Evolutionary conservation across 176 grass and related monocot species (phyloP).

Genomic region (Carex pumila): DNA sequence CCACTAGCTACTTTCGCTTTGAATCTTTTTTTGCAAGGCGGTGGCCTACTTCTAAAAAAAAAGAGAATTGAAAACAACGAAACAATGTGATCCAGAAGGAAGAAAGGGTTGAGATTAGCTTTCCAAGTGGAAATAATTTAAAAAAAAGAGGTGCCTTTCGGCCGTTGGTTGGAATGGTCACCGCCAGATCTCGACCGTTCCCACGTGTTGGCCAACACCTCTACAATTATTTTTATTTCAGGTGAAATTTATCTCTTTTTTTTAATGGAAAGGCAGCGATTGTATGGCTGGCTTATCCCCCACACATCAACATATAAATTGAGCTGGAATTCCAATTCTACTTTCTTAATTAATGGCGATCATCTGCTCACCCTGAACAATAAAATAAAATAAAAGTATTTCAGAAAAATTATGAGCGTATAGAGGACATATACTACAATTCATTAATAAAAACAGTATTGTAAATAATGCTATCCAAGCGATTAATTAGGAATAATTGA

Average conservation of each 20-base stretch:
- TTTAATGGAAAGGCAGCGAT: not conserved
- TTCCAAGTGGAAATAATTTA: slow-evolving; percentile 3
- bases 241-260: not conserved
- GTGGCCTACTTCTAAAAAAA: slow-evolving; percentile 14
- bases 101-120: not conserved
- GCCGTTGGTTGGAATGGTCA: slow-evolving; percentile 26
- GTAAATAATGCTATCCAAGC: no score
- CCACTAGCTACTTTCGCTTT: not conserved
- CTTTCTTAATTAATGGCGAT: no score
- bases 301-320: not conserved
- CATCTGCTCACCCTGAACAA: no score
- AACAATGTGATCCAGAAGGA: not conserved
- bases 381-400: no score
- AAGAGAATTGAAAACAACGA: not conserved
- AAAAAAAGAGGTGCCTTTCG: slow-evolving; percentile 24
- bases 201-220: slow-evolving; percentile 13
- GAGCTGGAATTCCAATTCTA: slow-evolving; percentile 1
- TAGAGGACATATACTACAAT: no score
- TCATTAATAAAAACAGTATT: no score
- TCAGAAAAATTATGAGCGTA: no score
- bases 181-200: slow-evolving; percentile 25
- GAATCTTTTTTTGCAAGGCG: slow-evolving; percentile 23
- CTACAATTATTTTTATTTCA: slow-evolving; percentile 7
- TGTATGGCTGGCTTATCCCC: not conserved
- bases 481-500: no score